These are phyloP conservation scores for Serendipita sp. DNA, from an alignment of 768 basidiomycete genomes.

Conservation along the genomic window DNA sequence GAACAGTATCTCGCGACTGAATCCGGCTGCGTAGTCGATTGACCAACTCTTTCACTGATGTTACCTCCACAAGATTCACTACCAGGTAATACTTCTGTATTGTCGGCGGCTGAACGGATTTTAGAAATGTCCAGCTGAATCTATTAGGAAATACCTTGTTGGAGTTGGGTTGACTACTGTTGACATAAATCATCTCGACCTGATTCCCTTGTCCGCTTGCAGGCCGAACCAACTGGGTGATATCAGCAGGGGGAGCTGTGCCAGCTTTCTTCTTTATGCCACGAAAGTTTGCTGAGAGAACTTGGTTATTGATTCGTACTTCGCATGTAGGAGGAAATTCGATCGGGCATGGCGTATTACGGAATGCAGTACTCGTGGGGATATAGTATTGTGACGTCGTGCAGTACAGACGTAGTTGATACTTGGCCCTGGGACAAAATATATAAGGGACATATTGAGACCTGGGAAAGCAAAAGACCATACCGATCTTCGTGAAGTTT, in stretches of 20 bases:
- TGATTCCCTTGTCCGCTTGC: conserved; percentile 36
- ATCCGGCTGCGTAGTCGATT: conserved; percentile 52
- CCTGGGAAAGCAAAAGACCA: conserved; percentile 11
- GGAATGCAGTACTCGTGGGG: conserved; percentile 32
- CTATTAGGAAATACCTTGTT: conserved; percentile 38
- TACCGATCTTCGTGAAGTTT: conserved; percentile 47
- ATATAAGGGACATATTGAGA: conserved; percentile 5
- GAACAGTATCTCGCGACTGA: conserved; percentile 45
- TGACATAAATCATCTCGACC: conserved; percentile 80
- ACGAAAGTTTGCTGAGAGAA: conserved; percentile 61
- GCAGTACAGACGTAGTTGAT: conserved; percentile 76
- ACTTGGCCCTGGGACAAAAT: conserved; percentile 33
- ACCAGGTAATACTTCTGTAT: conserved; percentile 70
- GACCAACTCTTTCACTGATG: conserved; percentile 52
- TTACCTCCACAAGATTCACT: conserved; percentile 71
- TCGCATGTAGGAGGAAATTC: conserved; percentile 89
- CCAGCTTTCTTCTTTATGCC: conserved; percentile 92
- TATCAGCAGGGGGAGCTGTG: conserved; percentile 78
- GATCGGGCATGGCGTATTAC: conserved; percentile 46
- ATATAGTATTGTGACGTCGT: conserved; percentile 66
- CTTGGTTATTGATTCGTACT: conserved; percentile 63
- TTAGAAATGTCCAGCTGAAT: conserved; percentile 3
- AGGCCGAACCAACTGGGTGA: conserved; percentile 30
- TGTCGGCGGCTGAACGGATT: background rate
- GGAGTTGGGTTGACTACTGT: conserved; percentile 61